Evolutionary conservation across 345 rosid species (phyloP), one percentile per base, ranked within the genome.

Genomic region (Pseudoturritis turrita): DNA sequence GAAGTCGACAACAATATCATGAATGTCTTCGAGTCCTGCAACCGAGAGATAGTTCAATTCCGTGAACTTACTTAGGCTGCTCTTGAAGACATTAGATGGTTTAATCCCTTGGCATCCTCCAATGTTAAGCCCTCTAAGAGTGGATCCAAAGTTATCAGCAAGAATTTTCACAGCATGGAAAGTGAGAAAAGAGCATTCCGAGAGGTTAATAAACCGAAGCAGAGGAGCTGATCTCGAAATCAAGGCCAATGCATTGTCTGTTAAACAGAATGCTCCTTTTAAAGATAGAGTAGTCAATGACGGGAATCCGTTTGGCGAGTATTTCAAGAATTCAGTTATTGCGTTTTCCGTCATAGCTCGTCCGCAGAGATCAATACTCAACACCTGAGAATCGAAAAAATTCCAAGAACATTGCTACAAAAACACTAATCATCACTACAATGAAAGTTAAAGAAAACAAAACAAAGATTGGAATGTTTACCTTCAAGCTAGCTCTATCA

Each of bases 281-380:
- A 86, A 51, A 72, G 85, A 82, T 9, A 86, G 14, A 29, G 63
- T 76, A 2, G 76, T 72, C 72, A 86, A 49, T 18, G 78, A 37
- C 7, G 79, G 76, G 51, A 86, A 80, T 26, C 78, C 60, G 0
- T 45, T 6, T 4, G 70, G 64, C 14, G 65, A 44, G 4, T 29
- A 75, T 37, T 79, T 83, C 78, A 82, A 52, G 36, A 78, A 81
- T 2, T 44, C 65, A 35, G 1, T 14, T 43, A 86, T 35, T 2
- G 75, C 37, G 31, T 60, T 7, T 40, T 86, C 85, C 17, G 79
- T 47, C 68, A 86, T 57, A 5, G 76, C 65, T 19, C 65, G 50
- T 35, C 85, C 88, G 13, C 84, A 81, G 3, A 72, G 73, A 70
- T 76, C 87, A 71, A 86, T 83, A 72, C 70, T 82, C 12, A 86